phyloP scores from a whole-genome alignment of 2,329 filamentous ascomycete genomes.

The Monosporascus sp. region DNA sequence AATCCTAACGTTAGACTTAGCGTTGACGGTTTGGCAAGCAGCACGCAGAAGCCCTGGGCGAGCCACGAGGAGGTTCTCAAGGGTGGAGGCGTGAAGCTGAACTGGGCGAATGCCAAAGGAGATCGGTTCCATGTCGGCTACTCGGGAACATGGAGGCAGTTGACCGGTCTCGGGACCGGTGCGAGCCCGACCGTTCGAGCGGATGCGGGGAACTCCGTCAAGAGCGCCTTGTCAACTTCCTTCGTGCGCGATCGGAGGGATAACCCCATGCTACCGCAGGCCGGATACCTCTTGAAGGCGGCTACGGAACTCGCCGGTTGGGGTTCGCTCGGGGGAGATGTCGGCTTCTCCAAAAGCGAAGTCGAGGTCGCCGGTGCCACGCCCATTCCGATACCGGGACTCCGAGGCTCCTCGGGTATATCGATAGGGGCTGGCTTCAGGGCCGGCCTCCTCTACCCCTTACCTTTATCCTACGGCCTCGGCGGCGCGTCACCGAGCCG shows the following conservation, averaged over 20 bases:
- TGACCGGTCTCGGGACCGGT: conserved; percentile 69
- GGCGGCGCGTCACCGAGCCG: conserved; percentile 61
- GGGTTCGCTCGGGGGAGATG: conserved; percentile 79
- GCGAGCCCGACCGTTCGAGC: conserved; percentile 77
- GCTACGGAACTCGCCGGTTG: conserved; percentile 81
- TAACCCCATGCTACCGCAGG: conserved; percentile 75
- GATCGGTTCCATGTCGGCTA: conserved; percentile 76
- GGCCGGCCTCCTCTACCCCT: conserved; percentile 76
- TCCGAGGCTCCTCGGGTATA: conserved; percentile 67
- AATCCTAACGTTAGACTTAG: conserved; percentile 78
- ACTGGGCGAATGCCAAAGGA: conserved; percentile 62
- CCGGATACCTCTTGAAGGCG: conserved; percentile 75
- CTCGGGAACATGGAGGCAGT: conserved; percentile 77
- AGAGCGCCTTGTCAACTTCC: conserved; percentile 78
- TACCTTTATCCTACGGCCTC: conserved; percentile 57
- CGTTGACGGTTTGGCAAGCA: conserved; percentile 74
- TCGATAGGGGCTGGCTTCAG: conserved; percentile 79
- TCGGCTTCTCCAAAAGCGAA: conserved; percentile 92
- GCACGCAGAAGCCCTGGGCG: conserved; percentile 86
- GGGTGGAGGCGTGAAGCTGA: conserved; percentile 70
- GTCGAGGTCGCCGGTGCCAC: conserved; percentile 73
- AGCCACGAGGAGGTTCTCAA: conserved; percentile 87
- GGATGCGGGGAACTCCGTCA: conserved; percentile 87
- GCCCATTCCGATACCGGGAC: conserved; percentile 65
- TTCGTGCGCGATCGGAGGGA: conserved; percentile 79